A percentile compares a stretch with the other conserved stretches of the same genome.
Evolutionary conservation across 2,329 filamentous ascomycete species (phyloP).

Genomic region (Aspergillus udagawae): DNA sequence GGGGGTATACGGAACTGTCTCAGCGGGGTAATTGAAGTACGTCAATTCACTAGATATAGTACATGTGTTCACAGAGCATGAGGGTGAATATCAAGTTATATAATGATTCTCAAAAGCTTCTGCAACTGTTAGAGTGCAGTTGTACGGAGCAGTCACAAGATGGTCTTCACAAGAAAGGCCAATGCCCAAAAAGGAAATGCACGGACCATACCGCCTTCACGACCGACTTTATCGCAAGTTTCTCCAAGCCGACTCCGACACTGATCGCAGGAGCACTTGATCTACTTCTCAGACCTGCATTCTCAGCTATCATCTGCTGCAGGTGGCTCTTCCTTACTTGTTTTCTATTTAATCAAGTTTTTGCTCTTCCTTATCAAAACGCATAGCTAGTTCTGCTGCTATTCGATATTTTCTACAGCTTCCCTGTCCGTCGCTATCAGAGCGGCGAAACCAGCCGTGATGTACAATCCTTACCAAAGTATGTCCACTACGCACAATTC

Average conservation of each 20-base stretch:
- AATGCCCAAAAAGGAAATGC: conserved; percentile 2
- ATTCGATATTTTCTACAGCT: neutral
- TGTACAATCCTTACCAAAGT: conserved; percentile 46
- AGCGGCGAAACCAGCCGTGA: conserved; percentile 21
- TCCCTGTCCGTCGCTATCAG: neutral
- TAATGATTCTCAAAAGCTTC: too few relatives aligned
- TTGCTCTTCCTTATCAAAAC: neutral
- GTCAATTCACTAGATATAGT: too few relatives aligned
- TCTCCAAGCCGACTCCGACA: neutral
- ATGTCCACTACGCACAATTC: conserved; percentile 10
- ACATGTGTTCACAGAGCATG: too few relatives aligned
- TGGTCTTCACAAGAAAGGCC: too few relatives aligned
- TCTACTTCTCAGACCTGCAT: neutral
- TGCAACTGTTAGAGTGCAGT: too few relatives aligned
- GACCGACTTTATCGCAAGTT: neutral
- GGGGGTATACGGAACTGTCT: too few relatives aligned
- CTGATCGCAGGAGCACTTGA: neutral
- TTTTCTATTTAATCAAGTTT: conserved; percentile 2
- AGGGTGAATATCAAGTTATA: too few relatives aligned
- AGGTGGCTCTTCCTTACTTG: neutral
- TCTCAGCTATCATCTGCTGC: neutral
- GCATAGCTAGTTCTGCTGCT: neutral
- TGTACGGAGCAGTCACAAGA: too few relatives aligned
- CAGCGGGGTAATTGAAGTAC: too few relatives aligned
- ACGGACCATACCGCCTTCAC: neutral